Evolutionary conservation across 441 rosid genomes (phyloP), one percentile per base, ranked within the genome.

Genomic region (Arabidopsis lyrata): DNA sequence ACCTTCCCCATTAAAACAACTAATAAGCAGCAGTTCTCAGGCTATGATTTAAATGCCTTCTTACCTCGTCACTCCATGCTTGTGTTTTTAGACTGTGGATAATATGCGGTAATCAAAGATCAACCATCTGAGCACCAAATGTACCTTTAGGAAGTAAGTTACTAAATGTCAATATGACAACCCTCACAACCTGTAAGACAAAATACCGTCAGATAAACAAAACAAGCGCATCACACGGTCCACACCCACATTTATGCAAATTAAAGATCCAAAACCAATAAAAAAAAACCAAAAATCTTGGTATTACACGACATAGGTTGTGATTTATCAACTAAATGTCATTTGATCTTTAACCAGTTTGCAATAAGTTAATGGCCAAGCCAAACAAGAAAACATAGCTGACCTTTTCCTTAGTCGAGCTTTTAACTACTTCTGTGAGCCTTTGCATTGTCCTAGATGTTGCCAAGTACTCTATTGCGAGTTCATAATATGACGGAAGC

Each of bases 51-150:
- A 50, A 1, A 12, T 8, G 11, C 74, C 9, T 6, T 27, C 29
- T 87, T 74, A 91, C 99, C 93, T 93, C 97, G 72, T 96, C 99
- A 82, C 96, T 93, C 99, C 99, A 96, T 67, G 99, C 97, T 81
- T 96, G 99, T 22, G 97, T 70, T 84, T 93, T 91, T 73, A 96
- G 83, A 83, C 85, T 91, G 80, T 93, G 94, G 77, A 93, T 94
- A 73, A 89, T 79, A 75, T 95, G 99, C 53, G 86, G 97, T 72
- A 95, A 84, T 54, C 98, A 96, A 78, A 93, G 93, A 72, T 91
- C n/a, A n/a, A n/a, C n/a, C 98, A 64, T 95, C 84, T 83, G 93
- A 73, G 93, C 96, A 80, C 92, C 99, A 84, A 93, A 89, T 67
- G 90, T 81, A 65, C 87, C 95, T 84, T 83, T 89, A 11, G 93